These are phyloP conservation scores for Ogataea salicorniae DNA, from an alignment of 805 yeast genomes.

Conservation along the genomic window DNA sequence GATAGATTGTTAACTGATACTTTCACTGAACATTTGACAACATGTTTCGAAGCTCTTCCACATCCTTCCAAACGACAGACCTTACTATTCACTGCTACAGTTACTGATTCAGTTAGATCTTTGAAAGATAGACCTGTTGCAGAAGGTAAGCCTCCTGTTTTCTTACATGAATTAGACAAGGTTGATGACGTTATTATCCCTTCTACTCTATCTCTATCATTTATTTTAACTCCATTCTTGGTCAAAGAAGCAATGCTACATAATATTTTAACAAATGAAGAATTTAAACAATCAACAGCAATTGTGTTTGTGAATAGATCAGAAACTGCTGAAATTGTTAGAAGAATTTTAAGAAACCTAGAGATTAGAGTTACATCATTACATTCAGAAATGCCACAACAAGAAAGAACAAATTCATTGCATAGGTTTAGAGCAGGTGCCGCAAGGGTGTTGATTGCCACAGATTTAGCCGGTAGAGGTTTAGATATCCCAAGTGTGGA, in stretches of 20 bases:
- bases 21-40: conserved; percentile 71
- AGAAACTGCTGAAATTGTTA: conserved; percentile 78
- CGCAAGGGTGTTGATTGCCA: conserved; percentile 87
- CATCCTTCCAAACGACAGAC: conserved; percentile 75
- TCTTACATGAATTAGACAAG: conserved; percentile 69
- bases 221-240: conserved; percentile 75
- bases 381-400: conserved; percentile 93
- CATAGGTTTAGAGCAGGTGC: conserved; percentile 94
- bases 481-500: conserved; percentile 80
- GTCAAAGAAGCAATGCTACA: conserved; percentile 87
- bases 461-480: conserved; percentile 93
- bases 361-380: conserved; percentile 82
- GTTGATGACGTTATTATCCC: conserved; percentile 81
- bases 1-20: conserved; percentile 83
- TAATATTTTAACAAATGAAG: conserved; percentile 57
- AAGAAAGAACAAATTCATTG: conserved; percentile 83
- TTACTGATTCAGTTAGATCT: conserved; percentile 85
- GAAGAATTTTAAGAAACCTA: conserved; percentile 67
- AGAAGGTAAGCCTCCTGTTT: conserved; percentile 52
- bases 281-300: conserved; percentile 60
- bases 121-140: conserved; percentile 60
- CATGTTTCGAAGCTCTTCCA: conserved; percentile 71
- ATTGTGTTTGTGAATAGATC: conserved; percentile 92
- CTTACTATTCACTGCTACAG: conserved; percentile 88
- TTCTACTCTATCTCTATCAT: conserved; percentile 55